phyloP scores from a whole-genome alignment of 345 rosid genomes.

The Raphanus raphanistrum region DNA sequence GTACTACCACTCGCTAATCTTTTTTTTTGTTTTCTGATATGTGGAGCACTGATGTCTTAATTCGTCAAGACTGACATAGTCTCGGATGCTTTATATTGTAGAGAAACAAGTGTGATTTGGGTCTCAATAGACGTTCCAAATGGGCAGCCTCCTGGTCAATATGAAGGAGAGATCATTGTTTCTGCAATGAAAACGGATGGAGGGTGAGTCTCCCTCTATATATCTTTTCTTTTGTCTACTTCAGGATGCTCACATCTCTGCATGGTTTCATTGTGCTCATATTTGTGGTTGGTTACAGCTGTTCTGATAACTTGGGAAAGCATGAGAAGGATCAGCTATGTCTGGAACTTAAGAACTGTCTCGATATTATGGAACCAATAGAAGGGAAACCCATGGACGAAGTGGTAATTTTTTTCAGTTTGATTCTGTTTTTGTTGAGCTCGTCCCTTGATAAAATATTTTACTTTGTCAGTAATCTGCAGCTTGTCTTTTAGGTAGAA shows the following conservation, averaged over 20 bases:
- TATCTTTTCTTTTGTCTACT: not conserved
- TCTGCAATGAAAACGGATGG: constrained; percentile 67
- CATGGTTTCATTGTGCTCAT: constrained; percentile 4
- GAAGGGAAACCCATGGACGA: constrained; percentile 73
- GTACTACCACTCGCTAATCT: constrained; percentile 41
- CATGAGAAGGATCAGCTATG: constrained; percentile 66
- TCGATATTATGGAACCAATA: constrained; percentile 66
- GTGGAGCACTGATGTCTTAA: constrained; percentile 3
- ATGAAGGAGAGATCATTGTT: constrained; percentile 81
- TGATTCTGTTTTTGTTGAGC: not conserved
- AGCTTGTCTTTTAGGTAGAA: constrained; percentile 64
- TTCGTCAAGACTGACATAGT: constrained; percentile 5
- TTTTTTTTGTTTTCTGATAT: not conserved
- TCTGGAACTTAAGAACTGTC: constrained; percentile 64
- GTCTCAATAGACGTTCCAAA: constrained; percentile 88
- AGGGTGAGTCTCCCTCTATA: constrained; percentile 47
- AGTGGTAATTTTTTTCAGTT: constrained; percentile 51
- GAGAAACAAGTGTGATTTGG: constrained; percentile 91
- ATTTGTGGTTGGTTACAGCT: constrained; percentile 43
- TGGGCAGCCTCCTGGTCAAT: constrained; percentile 83
- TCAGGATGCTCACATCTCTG: not conserved
- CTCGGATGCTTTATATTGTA: constrained; percentile 38
- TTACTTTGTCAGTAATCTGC: constrained; percentile 38
- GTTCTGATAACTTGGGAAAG: constrained; percentile 50
- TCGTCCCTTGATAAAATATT: not conserved